Evolutionary conservation across 1,284 basidiomycete genomes (phyloP), one percentile per base, ranked within the genome.

Genomic region (Ceratobasidium theobromae): DNA sequence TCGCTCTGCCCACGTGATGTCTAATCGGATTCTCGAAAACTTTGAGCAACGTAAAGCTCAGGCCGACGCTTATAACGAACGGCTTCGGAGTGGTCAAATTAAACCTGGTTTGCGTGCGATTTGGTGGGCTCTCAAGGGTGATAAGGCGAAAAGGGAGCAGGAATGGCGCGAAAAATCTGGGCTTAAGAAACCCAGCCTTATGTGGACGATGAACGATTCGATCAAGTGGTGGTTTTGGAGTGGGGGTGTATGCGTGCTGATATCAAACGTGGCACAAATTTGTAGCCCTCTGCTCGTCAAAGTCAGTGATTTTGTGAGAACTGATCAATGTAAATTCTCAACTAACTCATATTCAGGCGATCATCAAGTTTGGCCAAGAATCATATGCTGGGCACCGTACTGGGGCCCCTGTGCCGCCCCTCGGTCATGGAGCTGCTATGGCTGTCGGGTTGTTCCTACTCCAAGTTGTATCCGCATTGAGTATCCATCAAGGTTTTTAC

Each of bases 201-300:
- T 84, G 0, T 79, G 80, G 77, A 87, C 93, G 0, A 81, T 96
- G 73, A 90, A 89, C 71, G 93, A 95, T 73, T 87, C 87, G 65
- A 83, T 96, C 70, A 86, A 86, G 32, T 86, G 84, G 80, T 87
- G 85, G 79, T 92, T 95, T 74, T 95, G 93, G 93, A 79, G 82
- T 1, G 87, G 82, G 62, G 91, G 90, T 4, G 8, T 88, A 8
- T 77, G 94, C 75, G 95, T 95, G 74, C 78, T 94, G 38, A 75
- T 89, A 25, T 82, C 84, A 1, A 91, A 93, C 72, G 82, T 83
- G 1, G 82, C 87, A 1, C 85, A 86, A 67, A 81, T 92, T n/a
- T 86, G 85, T 12, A 87, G 85, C 71, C 90, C 89, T 2, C 80
- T 94, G 2, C 74, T 95, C n/a, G 84, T 93, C 66, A 89, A 89